Evolutionary conservation across 2,329 filamentous ascomycete species (phyloP).

Genomic region (Fusarium goolgardi): DNA sequence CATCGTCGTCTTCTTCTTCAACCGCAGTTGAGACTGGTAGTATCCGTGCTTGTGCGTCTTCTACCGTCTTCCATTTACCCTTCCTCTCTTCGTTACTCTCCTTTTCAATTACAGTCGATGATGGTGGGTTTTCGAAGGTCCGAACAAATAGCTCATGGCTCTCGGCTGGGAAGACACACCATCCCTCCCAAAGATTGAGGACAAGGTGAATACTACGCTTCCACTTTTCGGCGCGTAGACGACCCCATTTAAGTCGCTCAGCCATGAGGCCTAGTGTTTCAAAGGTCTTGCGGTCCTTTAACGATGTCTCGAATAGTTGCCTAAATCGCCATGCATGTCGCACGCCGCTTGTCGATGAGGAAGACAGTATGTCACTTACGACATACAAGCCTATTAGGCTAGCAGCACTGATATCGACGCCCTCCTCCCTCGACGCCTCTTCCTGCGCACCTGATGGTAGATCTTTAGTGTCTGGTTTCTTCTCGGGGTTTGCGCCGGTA

Average conservation of each 20-base stretch:
- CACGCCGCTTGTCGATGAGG: constrained; percentile 79
- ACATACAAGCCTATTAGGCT: constrained; percentile 86
- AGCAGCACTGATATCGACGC: constrained; percentile 73
- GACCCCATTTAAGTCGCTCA: constrained; percentile 80
- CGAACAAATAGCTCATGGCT: constrained; percentile 77
- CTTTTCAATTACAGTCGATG: constrained; percentile 49
- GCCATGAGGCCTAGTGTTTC: constrained; percentile 79
- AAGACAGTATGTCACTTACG: constrained; percentile 80
- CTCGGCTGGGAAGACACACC: constrained; percentile 78
- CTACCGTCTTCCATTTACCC: constrained; percentile 64
- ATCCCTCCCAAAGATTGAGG: constrained; percentile 76
- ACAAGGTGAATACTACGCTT: constrained; percentile 78
- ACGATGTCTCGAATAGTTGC: constrained; percentile 78
- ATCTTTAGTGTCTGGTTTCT: constrained; percentile 54
- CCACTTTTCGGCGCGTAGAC: constrained; percentile 86
- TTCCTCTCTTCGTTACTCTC: constrained; percentile 49
- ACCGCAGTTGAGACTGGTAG: constrained; percentile 39
- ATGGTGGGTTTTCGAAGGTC: constrained; percentile 77
- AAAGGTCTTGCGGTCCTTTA: constrained; percentile 77
- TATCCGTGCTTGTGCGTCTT: constrained; percentile 44
- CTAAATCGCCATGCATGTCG: constrained; percentile 89
- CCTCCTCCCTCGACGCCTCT: constrained; percentile 56
- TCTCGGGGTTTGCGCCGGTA: constrained; percentile 74
- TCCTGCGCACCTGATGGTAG: constrained; percentile 49
- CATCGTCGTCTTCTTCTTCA: constrained; percentile 62